Evolutionary conservation across 2,329 filamentous ascomycete species (phyloP), one percentile per base, ranked within the genome.

Genomic region (Fusarium equiseti): DNA sequence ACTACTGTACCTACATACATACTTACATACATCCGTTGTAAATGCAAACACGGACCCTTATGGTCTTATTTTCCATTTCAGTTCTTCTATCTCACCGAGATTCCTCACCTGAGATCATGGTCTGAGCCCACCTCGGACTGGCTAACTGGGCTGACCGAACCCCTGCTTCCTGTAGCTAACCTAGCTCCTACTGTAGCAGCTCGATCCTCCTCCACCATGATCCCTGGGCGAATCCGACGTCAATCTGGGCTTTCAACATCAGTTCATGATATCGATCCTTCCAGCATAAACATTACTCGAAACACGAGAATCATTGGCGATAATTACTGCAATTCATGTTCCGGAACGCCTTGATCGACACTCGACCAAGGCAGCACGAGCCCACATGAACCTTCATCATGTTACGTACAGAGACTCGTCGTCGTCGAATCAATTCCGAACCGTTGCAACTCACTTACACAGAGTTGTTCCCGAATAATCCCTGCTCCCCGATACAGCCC

Each of bases 401-500:
- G 59, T 46, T 71, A 71, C 60, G 60, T 65, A 46, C 59, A 46
- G 46, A 62, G 57, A 24, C 45, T 49, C 53, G 24, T 49, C 54
- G 35, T 61, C 48, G 43, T 61, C 63, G 62, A 66, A 61, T 61
- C 44, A 42, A 63, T 57, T 20, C 63, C 32, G 27, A 54, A 46
- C 29, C 18, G 31, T 61, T 52, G 26, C 27, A 57, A 66, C 66
- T 52, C 55, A 59, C 56, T 59, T 51, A 69, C 69, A 71, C 54
- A 61, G 49, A 45, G 38, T 54, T 42, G 52, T 57, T 61, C 53
- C 54, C 70, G 64, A 55, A 63, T 46, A 66, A 74, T 70, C 73
- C 70, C 70, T 75, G 73, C 62, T 38, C 35, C 56, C 73, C 72
- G 73, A 68, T 60, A 65, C 70, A 74, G 73, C 73, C 73, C 73